phyloP scores from a whole-genome alignment of 1,284 basidiomycete species.

The Somion occarium region DNA sequence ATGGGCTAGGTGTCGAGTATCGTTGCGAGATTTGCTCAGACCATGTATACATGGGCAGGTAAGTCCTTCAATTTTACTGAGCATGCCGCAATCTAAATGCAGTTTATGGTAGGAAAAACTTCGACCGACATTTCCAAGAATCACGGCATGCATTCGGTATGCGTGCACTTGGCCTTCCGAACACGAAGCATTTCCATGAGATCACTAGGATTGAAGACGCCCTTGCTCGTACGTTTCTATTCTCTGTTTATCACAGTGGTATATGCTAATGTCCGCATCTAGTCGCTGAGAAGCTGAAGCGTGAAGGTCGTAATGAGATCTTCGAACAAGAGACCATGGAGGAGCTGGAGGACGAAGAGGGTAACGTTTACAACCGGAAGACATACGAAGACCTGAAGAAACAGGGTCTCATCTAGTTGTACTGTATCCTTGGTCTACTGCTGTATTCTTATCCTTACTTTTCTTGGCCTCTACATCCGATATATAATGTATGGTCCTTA shows the following conservation, averaged over 20 bases:
- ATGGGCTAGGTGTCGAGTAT: slow-evolving; percentile 96
- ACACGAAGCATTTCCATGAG: slow-evolving; percentile 98
- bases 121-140: slow-evolving; percentile 94
- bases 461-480: slow-evolving; percentile 13
- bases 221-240: slow-evolving; percentile 66
- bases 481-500: neutral
- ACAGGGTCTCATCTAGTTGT: slow-evolving; percentile 74
- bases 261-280: neutral
- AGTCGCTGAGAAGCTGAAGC: slow-evolving; percentile 96
- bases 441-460: slow-evolving; percentile 3
- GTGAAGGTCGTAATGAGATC: slow-evolving; percentile 88
- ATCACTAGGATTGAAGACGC: slow-evolving; percentile 98
- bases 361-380: slow-evolving; percentile 91
- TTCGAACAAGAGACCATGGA: slow-evolving; percentile 92
- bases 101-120: slow-evolving; percentile 70
- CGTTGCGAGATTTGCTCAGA: slow-evolving; percentile 98
- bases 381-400: slow-evolving; percentile 91
- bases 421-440: slow-evolving; percentile 1
- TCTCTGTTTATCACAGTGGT: slow-evolving; percentile 2
- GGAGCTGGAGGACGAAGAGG: slow-evolving; percentile 94
- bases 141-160: slow-evolving; percentile 97
- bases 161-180: slow-evolving; percentile 95
- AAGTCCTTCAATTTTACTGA: slow-evolving; percentile 18
- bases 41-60: slow-evolving; percentile 93
- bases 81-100: slow-evolving; percentile 10